Evolutionary conservation across 192 early-diverging fungal genomes (phyloP).

Genomic region (Coemansia sp.): DNA sequence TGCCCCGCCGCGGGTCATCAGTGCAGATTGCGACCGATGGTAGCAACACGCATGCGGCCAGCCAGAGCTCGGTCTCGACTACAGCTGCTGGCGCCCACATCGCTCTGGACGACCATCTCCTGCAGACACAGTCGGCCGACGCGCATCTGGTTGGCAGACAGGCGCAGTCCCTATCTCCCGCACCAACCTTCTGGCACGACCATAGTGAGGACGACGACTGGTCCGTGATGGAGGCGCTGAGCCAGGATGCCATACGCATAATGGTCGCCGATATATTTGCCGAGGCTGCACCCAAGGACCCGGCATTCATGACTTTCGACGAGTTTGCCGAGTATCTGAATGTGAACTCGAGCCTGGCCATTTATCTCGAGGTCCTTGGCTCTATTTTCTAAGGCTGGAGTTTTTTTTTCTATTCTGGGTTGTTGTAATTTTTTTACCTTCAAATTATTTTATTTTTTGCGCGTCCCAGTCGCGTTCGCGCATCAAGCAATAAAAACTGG

Average conservation of each 20-base stretch:
- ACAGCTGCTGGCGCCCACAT: too few relatives aligned
- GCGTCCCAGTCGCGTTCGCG: not conserved
- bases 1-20: conserved; percentile 18
- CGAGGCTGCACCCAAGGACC: conserved; percentile 56
- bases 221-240: conserved; percentile 89
- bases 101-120: too few relatives aligned
- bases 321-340: conserved; percentile 80
- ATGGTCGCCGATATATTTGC: conserved; percentile 88
- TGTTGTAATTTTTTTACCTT: too few relatives aligned
- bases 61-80: too few relatives aligned
- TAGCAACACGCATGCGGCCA: not conserved
- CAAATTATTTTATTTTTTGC: too few relatives aligned
- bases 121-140: not conserved
- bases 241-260: conserved; percentile 88
- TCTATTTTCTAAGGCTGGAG: conserved; percentile 61
- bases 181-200: conserved; percentile 52
- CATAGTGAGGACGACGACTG: conserved; percentile 60
- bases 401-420: conserved; percentile 1
- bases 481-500: too few relatives aligned
- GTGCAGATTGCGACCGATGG: conserved; percentile 27
- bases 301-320: conserved; percentile 69
- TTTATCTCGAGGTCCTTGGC: conserved; percentile 91
- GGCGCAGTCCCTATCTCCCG: conserved; percentile 12
- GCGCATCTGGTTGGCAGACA: not conserved
- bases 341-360: conserved; percentile 73